A percentile compares a stretch with the other conserved stretches of the same genome.
phyloP scores from a whole-genome alignment of 371 early-diverging fungal genomes.

The Actinomortierella wolfii region DNA sequence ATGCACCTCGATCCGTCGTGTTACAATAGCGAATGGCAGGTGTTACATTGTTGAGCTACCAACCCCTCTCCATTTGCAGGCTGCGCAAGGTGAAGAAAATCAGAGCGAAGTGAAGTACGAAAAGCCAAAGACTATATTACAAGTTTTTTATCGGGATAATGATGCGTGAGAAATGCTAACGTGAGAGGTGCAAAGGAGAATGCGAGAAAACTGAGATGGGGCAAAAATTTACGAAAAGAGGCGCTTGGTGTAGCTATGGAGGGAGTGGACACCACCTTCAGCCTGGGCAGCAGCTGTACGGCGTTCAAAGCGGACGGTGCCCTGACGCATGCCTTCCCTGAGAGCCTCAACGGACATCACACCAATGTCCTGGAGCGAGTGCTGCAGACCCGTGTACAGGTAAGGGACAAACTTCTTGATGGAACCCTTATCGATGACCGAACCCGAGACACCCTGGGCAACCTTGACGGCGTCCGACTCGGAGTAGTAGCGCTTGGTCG shows the following conservation, averaged over 20 bases:
- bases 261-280: conserved; percentile 96
- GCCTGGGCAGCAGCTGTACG: conserved; percentile 93
- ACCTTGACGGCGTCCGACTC: conserved; percentile 96
- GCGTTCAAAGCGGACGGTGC: conserved; percentile 90
- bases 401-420: conserved; percentile 92
- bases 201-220: no score
- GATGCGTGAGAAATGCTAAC: no score
- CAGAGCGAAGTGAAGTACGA: no score
- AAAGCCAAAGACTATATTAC: no score
- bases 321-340: conserved; percentile 67
- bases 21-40: no score
- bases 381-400: conserved; percentile 93
- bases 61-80: no score
- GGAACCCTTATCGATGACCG: conserved; percentile 95
- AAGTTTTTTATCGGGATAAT: no score
- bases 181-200: no score
- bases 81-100: no score
- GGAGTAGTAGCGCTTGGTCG: conserved; percentile 93
- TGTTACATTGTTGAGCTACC: no score
- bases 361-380: conserved; percentile 97
- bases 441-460: conserved; percentile 97
- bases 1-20: no score
- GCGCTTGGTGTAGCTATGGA: conserved; percentile 89
- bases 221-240: conserved; percentile 62
- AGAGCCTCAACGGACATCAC: conserved; percentile 65